Evolutionary conservation across 2,329 filamentous ascomycete species (phyloP).

Genomic region (Triangularia setosa): DNA sequence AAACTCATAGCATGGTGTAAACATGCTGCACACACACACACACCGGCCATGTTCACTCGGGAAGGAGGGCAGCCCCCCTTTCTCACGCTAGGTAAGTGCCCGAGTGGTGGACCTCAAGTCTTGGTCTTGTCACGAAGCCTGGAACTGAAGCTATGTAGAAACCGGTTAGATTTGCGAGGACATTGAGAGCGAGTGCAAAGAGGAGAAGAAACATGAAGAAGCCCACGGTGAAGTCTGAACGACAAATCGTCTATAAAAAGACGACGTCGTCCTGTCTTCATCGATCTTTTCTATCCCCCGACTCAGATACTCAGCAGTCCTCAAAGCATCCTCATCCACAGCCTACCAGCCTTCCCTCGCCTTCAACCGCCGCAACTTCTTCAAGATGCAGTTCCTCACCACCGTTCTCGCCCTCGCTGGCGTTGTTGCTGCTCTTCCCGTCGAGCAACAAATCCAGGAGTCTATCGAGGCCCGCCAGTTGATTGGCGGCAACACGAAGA

Average conservation of each 20-base stretch:
- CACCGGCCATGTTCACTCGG: neutral
- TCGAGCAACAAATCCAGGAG: neutral
- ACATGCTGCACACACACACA: neutral
- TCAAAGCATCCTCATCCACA: neutral
- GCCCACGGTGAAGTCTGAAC: neutral
- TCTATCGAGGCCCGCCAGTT: neutral
- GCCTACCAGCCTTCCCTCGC: neutral
- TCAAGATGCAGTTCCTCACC: constrained; percentile 2
- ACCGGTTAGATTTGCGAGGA: neutral
- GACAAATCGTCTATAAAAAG: neutral
- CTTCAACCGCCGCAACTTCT: neutral
- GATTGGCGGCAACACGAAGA: neutral
- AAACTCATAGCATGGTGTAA: neutral
- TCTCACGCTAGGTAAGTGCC: neutral
- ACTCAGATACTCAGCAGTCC: neutral
- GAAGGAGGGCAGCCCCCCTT: neutral
- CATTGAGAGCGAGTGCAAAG: neutral
- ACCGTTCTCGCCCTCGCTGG: neutral
- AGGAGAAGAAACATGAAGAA: neutral
- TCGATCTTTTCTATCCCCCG: neutral
- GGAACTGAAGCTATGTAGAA: neutral
- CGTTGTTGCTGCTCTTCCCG: neutral
- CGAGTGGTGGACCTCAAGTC: neutral
- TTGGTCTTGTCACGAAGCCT: neutral
- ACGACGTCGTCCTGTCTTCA: neutral